phyloP scores from a whole-genome alignment of 129 eudicot genomes.

The Erigeron canadensis region DNA sequence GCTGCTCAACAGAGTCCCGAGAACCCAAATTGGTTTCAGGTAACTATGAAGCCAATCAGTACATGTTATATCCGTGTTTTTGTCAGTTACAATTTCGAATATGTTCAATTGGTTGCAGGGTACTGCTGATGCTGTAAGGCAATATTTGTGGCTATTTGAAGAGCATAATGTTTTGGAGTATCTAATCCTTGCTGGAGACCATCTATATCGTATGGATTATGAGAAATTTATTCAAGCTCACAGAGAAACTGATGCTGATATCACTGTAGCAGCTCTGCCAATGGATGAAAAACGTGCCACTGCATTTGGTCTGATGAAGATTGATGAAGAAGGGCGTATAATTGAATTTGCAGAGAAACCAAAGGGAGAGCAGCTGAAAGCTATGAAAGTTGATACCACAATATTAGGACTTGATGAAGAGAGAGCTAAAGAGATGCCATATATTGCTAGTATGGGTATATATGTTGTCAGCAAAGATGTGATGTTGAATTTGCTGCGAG shows the following conservation, averaged over 20 bases:
- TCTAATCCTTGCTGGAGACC: slow-evolving; percentile 96
- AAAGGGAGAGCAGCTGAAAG: slow-evolving; percentile 76
- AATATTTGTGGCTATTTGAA: slow-evolving; percentile 95
- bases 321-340: slow-evolving; percentile 93
- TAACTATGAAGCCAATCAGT: slow-evolving; percentile 13
- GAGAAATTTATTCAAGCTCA: slow-evolving; percentile 94
- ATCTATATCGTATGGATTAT: slow-evolving; percentile 92
- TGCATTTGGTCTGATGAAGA: slow-evolving; percentile 96
- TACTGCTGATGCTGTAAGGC: slow-evolving; percentile 99
- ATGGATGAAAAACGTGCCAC: slow-evolving; percentile 99
- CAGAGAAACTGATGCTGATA: slow-evolving; percentile 97
- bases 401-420: slow-evolving; percentile 78
- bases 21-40: slow-evolving; percentile 99
- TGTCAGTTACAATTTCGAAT: background rate
- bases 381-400: slow-evolving; percentile 90
- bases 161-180: slow-evolving; percentile 90
- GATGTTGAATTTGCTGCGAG: slow-evolving; percentile 73
- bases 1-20: slow-evolving; percentile 99
- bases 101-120: slow-evolving; percentile 47
- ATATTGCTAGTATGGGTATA: slow-evolving; percentile 85
- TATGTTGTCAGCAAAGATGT: slow-evolving; percentile 86
- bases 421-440: slow-evolving; percentile 91
- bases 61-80: background rate
- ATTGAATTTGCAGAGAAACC: slow-evolving; percentile 96
- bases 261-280: slow-evolving; percentile 94